These are phyloP conservation scores for Diplodia scrobiculata DNA, from an alignment of 2,329 filamentous ascomycete species.

Conservation along the genomic window DNA sequence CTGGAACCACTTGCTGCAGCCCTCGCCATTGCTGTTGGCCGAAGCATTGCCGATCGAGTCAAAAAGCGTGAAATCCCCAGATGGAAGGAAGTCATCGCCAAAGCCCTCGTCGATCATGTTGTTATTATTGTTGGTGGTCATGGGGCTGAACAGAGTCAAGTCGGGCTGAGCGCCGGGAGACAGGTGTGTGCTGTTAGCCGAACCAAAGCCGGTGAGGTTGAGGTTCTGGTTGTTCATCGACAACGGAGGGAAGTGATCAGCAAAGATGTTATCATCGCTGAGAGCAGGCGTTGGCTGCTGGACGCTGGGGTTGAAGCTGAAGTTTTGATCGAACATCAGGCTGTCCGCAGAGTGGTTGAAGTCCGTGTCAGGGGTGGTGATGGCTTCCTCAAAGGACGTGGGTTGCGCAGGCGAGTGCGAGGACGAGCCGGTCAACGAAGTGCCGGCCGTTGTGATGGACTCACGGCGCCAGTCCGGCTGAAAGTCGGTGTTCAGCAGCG, in stretches of 20 bases:
- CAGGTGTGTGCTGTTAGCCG: slow-evolving; percentile 55
- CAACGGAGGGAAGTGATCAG: slow-evolving; percentile 31
- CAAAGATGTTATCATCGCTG: slow-evolving; percentile 44
- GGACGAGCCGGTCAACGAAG: slow-evolving; percentile 46
- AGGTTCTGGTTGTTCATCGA: slow-evolving; percentile 10
- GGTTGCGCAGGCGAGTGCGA: slow-evolving; percentile 47
- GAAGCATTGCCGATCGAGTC: slow-evolving; percentile 32
- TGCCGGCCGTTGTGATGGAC: slow-evolving; percentile 42
- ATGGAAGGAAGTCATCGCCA: slow-evolving; percentile 44
- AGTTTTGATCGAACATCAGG: slow-evolving; percentile 62
- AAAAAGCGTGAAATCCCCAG: slow-evolving; percentile 66
- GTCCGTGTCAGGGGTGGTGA: slow-evolving; percentile 52
- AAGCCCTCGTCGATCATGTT: slow-evolving; percentile 66
- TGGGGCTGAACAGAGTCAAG: slow-evolving; percentile 68
- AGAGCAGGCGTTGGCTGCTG: slow-evolving; percentile 57
- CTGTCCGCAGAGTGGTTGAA: slow-evolving; percentile 60
- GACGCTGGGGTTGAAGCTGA: slow-evolving; percentile 59
- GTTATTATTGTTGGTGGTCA: slow-evolving; percentile 50
- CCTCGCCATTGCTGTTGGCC: slow-evolving; percentile 35
- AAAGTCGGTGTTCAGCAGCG: slow-evolving; percentile 25
- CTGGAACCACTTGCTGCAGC: slow-evolving; percentile 43
- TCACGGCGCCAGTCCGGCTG: slow-evolving; percentile 43
- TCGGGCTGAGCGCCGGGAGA: slow-evolving; percentile 70
- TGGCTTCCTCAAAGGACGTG: slow-evolving; percentile 48
- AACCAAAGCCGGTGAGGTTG: slow-evolving; percentile 4